Percentiles rank a stretch among this genome's conserved stretches.
Evolutionary conservation across 2,329 filamentous ascomycete genomes (phyloP).

Genomic region (Colletotrichum ledebouriae): DNA sequence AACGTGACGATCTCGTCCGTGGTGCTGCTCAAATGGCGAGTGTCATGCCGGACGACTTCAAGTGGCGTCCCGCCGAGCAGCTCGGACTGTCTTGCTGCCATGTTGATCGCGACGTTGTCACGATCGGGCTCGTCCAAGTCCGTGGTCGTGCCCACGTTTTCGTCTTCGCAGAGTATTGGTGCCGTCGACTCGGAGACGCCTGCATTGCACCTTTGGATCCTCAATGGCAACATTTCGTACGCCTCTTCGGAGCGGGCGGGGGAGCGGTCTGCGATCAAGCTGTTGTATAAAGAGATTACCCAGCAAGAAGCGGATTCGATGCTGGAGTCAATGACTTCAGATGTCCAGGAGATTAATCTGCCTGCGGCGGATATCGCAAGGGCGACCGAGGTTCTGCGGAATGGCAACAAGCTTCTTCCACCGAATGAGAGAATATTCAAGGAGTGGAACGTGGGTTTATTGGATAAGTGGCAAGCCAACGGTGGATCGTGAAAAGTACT

Average conservation of each 20-base stretch:
- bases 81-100: constrained; percentile 66
- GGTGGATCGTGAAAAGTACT: not conserved
- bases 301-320: constrained; percentile 61
- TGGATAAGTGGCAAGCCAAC: constrained; percentile 63
- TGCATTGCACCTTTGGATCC: constrained; percentile 65
- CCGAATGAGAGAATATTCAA: constrained; percentile 68
- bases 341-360: constrained; percentile 71
- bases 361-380: constrained; percentile 63
- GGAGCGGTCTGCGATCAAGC: constrained; percentile 61
- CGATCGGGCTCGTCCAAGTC: constrained; percentile 71
- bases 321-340: constrained; percentile 64
- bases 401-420: constrained; percentile 67
- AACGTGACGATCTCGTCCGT: constrained; percentile 60
- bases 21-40: constrained; percentile 70
- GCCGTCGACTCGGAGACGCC: not conserved
- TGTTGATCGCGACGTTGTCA: constrained; percentile 65
- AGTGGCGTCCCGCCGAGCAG: constrained; percentile 54
- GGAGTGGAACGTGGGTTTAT: constrained; percentile 76
- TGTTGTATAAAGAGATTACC: constrained; percentile 63
- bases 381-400: constrained; percentile 59
- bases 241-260: constrained; percentile 55
- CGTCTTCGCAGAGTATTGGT: not conserved
- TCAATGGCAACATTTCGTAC: constrained; percentile 68
- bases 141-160: constrained; percentile 59
- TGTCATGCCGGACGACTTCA: constrained; percentile 55